Base-by-base conservation (phyloP, 2,329 filamentous ascomycete species). In the Sordariomycetes sp. region DNA sequence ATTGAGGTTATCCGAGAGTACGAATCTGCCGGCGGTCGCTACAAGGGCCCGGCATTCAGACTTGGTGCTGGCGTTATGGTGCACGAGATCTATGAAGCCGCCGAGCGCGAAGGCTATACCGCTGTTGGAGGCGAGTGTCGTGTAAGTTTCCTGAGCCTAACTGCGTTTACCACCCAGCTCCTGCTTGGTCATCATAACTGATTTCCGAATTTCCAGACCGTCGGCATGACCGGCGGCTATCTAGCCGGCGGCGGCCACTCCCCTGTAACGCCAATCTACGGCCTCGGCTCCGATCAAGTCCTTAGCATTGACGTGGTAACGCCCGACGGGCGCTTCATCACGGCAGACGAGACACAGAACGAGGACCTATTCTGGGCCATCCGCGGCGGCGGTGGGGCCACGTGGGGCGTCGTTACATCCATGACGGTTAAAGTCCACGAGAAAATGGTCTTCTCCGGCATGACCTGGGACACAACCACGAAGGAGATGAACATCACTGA, bases 181-280 rank as follows among this genome's bases (percentile, higher is more conserved):
- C 28, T 32, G 25, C 35, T 53, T 53, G 52, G 34, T 25, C 24
- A 10, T 20, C 52, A 34, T 22, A 15, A 10, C 52, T 53, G 28
- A 34, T 25, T 53, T 34, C 13, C 25, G n/a, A 24, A 20, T 53
- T 35, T 50, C 51, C 25, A 65, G 0, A 78, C 76, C 0, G 81
- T 85, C 3, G 81, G 81, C 1, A 62, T 81, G 10, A 76, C 78
- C 0, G 83, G 82, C n/a, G 82, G 82, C 1, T 86, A 78, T 62
- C 75, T 71, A 2, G 79, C 82, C 64, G 81, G 81, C 4, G 82
- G 80, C 17, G 83, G 84, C 0, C 80, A 84, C 63, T 76, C 74
- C 0, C 69, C 75, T 0, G 69, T 86, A 1, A 72, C 70, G 36
- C 77, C 76, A 1, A 69, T 65, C n/a, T 80, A 77, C 53, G 84